A percentile compares a stretch with the other conserved stretches of the same genome.
Evolutionary conservation across 2,329 filamentous ascomycete species (phyloP).

Genomic region (Diaporthe sp.): DNA sequence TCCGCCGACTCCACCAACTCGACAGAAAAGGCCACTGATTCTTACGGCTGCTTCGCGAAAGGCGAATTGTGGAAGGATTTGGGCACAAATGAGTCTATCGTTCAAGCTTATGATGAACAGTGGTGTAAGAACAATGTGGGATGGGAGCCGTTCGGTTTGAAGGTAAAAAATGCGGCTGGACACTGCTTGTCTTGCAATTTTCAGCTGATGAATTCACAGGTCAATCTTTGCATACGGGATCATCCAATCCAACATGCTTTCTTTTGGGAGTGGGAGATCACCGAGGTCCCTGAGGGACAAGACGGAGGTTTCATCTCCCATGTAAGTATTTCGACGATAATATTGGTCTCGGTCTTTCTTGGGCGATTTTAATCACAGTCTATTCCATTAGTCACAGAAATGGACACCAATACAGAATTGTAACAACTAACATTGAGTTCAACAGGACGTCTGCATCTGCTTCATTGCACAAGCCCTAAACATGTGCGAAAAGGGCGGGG

Average conservation of each 20-base stretch:
- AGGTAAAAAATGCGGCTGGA: neutral
- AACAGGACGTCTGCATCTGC: conserved; percentile 13
- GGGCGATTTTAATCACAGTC: neutral
- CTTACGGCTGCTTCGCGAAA: neutral
- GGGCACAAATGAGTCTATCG: conserved; percentile 2
- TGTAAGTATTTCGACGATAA: neutral
- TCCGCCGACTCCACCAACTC: neutral
- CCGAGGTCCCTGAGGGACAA: neutral
- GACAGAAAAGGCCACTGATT: neutral
- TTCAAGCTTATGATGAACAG: conserved; percentile 1
- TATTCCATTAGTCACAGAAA: neutral
- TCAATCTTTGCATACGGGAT: neutral
- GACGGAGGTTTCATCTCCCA: neutral
- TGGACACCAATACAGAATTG: neutral
- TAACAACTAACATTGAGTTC: neutral
- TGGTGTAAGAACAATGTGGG: neutral
- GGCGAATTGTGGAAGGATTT: conserved; percentile 5
- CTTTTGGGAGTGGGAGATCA: neutral
- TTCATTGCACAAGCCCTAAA: neutral
- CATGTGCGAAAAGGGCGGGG: neutral
- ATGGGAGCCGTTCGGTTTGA: neutral
- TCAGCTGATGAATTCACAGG: neutral
- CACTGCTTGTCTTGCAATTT: neutral
- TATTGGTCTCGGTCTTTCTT: neutral
- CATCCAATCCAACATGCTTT: neutral